Conservation (phyloP, 2,329 filamentous ascomycete genomes). For the Fusarium sp. region DNA sequence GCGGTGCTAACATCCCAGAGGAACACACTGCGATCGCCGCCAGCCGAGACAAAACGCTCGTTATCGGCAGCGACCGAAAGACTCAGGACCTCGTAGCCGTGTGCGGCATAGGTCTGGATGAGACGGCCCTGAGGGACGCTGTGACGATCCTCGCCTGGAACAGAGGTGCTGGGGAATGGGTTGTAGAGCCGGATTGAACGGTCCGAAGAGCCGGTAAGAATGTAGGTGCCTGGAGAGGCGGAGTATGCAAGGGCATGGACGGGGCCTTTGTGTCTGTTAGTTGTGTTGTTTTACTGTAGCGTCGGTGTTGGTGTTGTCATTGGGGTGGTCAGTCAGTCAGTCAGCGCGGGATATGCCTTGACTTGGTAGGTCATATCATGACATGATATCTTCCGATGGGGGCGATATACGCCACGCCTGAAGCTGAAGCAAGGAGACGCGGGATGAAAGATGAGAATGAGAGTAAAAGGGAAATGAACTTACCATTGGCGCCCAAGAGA, state of each 20-base stretch:
- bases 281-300: background rate
- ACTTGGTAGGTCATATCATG: conserved; percentile 8
- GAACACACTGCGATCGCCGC: conserved; percentile 91
- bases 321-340: conserved; percentile 24
- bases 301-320: conserved; percentile 1
- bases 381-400: background rate
- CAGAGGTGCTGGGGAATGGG: conserved; percentile 66
- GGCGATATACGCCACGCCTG: conserved; percentile 30
- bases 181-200: conserved; percentile 90
- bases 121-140: conserved; percentile 66
- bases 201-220: conserved; percentile 89
- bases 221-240: conserved; percentile 77
- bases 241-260: conserved; percentile 81
- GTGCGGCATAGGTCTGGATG: conserved; percentile 89
- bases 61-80: conserved; percentile 82
- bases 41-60: conserved; percentile 84
- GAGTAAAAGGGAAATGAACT: conserved; percentile 34
- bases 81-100: conserved; percentile 92
- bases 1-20: conserved; percentile 93
- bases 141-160: conserved; percentile 46
- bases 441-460: background rate
- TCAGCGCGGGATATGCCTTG: conserved; percentile 31
- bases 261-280: conserved; percentile 63
- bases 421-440: conserved; percentile 18
- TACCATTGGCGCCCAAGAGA: conserved; percentile 70